Base-by-base conservation (phyloP, 2,329 filamentous ascomycete genomes). In the Curvularia sp. region DNA sequence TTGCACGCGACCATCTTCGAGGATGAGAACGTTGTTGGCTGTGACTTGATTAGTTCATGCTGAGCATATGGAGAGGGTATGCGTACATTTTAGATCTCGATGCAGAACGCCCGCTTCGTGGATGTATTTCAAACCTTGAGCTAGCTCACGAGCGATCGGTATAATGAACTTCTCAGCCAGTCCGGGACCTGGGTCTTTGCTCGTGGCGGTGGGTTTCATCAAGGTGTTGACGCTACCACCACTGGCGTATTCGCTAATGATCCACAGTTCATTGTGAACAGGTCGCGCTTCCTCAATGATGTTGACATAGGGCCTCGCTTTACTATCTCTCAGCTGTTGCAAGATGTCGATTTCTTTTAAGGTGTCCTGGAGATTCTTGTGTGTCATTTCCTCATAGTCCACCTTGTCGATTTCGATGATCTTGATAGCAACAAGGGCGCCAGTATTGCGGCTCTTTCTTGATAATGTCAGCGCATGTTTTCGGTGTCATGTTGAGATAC, bases 221-320 rank as follows among this genome's bases (percentile, higher is more conserved):
- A 89, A 69, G 8, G 87, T 89, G 57, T 86, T 82, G 6, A 96
- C 89, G 74, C 91, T 95, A 48, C 92, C 92, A 61, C 92, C 92
- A 5, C 89, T 90, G 68, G 91, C 93, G 75, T 93, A 93, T 78
- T 95, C 91, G 58, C 90, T 93, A 55, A 95, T 87, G 80, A 95
- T 91, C 92, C 92, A 96, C 80, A 96, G 88, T 59, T 91, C 86
- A 66, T 90, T 88, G 41, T 90, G 89, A 36, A 94, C 87, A 8
- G 90, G 87, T 19, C 93, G 83, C 4, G 90, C 90, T 65, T 93
- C 91, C 67, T 93, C 88, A 50, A 94, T 89, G 67, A 88, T 85
- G 73, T 94, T 95, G 78, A 96, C 88, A 74, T 95, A 95, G 71
- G 94, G 94, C 65, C 86, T 85, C 18, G 91, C 91, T 47, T 87